Conservation (phyloP, 805 yeast species). For the Zygosaccharomyces gambellarensis region DNA sequence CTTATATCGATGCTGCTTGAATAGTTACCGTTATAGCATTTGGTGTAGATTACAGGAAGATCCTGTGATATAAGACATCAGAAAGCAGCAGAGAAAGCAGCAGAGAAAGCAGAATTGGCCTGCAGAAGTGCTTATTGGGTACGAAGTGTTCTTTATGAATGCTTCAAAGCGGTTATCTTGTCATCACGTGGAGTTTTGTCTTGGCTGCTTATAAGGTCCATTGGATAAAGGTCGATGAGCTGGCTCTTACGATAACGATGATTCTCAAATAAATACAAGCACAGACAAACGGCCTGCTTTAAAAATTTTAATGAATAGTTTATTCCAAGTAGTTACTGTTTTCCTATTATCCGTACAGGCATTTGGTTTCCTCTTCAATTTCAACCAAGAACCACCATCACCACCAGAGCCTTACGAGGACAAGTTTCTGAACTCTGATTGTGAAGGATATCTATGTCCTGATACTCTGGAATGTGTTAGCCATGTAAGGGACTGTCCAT, state of each 20-base stretch:
- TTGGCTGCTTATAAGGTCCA: neutral
- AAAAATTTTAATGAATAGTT: neutral
- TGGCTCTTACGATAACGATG: neutral
- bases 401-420: slow-evolving; percentile 35
- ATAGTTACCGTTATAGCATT: too few species aligned
- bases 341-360: neutral
- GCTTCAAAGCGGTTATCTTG: neutral
- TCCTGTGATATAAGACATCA: too few species aligned
- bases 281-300: neutral
- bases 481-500: slow-evolving; percentile 71
- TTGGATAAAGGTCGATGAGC: neutral
- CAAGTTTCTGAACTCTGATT: slow-evolving; percentile 38
- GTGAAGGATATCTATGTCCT: slow-evolving; percentile 71
- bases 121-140: neutral
- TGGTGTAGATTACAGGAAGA: too few species aligned
- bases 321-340: neutral
- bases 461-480: slow-evolving; percentile 78
- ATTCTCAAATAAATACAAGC: neutral
- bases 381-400: slow-evolving; percentile 37
- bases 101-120: too few species aligned
- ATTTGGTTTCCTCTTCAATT: slow-evolving; percentile 36
- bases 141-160: neutral
- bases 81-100: too few species aligned
- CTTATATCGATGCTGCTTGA: too few species aligned
- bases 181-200: neutral